Evolutionary conservation across 208 protist genomes (phyloP).

Genomic region (Leptomonas seymouri): DNA sequence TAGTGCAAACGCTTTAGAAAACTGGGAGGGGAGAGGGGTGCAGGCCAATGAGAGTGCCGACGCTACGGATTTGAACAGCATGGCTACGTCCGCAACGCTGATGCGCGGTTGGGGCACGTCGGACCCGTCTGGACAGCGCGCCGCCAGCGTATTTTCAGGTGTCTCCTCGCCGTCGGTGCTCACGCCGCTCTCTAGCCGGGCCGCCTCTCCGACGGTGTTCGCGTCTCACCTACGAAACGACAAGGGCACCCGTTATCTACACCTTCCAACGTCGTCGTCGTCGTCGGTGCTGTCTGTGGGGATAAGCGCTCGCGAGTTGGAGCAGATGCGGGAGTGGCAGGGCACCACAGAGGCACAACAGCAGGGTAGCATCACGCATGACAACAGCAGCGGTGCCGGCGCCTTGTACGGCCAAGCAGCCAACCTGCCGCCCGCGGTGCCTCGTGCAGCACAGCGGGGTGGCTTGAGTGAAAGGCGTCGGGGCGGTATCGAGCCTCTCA

Average conservation of each 20-base stretch:
- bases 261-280: too few relatives aligned
- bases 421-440: slow-evolving; percentile 9
- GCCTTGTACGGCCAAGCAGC: neutral
- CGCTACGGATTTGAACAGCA: neutral
- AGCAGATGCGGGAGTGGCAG: slow-evolving; percentile 27
- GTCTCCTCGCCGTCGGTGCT: slow-evolving; percentile 27
- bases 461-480: neutral
- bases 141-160: slow-evolving; percentile 9
- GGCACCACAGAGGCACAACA: slow-evolving; percentile 4
- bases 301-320: slow-evolving; percentile 21
- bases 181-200: slow-evolving; percentile 17
- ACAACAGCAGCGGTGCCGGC: neutral
- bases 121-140: neutral
- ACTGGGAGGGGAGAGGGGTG: neutral
- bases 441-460: neutral
- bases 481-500: neutral
- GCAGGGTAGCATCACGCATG: neutral
- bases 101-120: neutral
- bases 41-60: neutral
- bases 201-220: slow-evolving; percentile 1
- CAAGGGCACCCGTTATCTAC: too few relatives aligned
- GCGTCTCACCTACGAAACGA: too few relatives aligned
- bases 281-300: neutral
- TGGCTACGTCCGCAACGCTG: neutral
- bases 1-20: neutral